These are phyloP conservation scores for Scenedesmus sp. DNA, from an alignment of 163 green algal genomes.

Conservation along the genomic window DNA sequence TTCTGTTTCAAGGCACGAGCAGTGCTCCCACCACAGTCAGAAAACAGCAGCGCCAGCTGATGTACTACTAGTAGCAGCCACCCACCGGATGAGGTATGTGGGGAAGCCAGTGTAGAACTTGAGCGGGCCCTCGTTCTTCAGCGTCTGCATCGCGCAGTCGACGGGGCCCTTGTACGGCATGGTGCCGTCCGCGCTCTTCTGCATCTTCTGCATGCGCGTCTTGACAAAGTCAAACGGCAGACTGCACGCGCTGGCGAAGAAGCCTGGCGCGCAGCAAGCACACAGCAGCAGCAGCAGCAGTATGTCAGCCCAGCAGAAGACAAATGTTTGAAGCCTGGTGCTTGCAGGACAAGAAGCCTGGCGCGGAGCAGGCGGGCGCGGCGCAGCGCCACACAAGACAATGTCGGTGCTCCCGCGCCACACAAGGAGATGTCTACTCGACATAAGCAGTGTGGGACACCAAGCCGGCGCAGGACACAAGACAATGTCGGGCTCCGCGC, in stretches of 20 bases:
- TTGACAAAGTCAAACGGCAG: conserved; percentile 99
- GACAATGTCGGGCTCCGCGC: no score
- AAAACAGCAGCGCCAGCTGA: not conserved
- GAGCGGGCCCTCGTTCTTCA: conserved; percentile 86
- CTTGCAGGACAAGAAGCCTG: no score
- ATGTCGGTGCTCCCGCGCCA: no score
- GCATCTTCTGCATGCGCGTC: conserved; percentile 97
- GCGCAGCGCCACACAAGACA: no score
- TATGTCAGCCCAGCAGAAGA: not conserved
- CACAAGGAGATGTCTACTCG: no score
- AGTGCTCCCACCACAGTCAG: not conserved
- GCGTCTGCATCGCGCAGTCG: conserved; percentile 91
- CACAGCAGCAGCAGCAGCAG: not conserved
- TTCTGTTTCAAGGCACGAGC: not conserved
- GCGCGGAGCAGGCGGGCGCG: no score
- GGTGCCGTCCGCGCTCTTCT: conserved; percentile 77
- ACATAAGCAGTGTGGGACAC: no score
- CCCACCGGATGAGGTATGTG: conserved; percentile 93
- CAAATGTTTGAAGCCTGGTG: no score
- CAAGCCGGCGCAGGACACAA: no score
- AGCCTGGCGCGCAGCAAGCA: conserved; percentile 71
- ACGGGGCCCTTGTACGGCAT: conserved; percentile 89
- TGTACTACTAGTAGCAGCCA: not conserved
- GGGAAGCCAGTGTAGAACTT: conserved; percentile 99
- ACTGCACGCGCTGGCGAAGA: conserved; percentile 90